phyloP scores from a whole-genome alignment of 176 grass and related monocot species.

The Sorghum bicolor region DNA sequence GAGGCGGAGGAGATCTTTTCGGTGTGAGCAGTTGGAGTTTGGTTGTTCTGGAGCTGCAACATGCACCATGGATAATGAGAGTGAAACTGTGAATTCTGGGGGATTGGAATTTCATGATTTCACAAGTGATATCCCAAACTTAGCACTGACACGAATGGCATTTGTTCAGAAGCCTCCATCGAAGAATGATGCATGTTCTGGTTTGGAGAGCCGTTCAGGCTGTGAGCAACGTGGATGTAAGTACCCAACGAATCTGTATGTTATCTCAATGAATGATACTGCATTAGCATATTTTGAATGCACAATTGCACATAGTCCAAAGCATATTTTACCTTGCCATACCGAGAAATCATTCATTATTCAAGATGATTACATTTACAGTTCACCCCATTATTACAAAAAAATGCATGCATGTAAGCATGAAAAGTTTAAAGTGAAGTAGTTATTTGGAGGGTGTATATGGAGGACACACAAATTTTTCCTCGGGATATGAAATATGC shows the following conservation, averaged over 20 bases:
- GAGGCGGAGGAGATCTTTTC: conserved; percentile 65
- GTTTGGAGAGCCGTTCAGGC: conserved; percentile 40
- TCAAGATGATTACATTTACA: neutral
- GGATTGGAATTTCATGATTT: conserved; percentile 10
- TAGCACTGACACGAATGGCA: conserved; percentile 46
- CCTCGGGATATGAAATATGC: neutral
- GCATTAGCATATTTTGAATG: neutral
- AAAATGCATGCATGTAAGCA: neutral
- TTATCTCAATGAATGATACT: conserved; percentile 17
- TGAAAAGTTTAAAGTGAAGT: neutral
- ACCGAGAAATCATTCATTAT: neutral
- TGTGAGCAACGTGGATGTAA: conserved; percentile 25
- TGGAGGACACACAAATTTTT: neutral
- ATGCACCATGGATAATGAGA: conserved; percentile 10
- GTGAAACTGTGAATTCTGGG: conserved; percentile 20
- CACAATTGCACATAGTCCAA: neutral
- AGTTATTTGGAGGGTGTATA: neutral
- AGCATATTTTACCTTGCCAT: neutral
- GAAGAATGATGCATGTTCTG: conserved; percentile 46
- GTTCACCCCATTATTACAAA: neutral
- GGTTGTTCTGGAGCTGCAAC: conserved; percentile 39
- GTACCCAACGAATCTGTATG: conserved; percentile 3
- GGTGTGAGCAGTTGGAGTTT: conserved; percentile 52
- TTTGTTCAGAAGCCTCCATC: conserved; percentile 58
- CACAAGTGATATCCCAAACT: conserved; percentile 20